Base-by-base conservation (phyloP, 148 eudicot genomes). In the Chenopodium berlandieri region DNA sequence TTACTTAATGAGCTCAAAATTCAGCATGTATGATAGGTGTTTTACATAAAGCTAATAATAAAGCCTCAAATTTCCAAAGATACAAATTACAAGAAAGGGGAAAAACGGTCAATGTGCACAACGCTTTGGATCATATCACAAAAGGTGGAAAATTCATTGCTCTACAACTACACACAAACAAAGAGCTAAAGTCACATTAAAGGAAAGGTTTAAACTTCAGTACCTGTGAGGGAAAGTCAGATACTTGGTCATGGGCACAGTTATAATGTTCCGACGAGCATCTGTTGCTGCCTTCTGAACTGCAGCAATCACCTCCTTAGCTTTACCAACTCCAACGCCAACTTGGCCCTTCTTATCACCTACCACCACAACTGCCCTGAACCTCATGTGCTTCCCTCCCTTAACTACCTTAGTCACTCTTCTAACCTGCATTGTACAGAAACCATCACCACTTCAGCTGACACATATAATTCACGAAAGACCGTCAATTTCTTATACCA, bases 401-500 rank as follows among this genome's bases (percentile, higher is more conserved):
- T 95, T 95, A 8, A 93, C 97, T 37, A 95, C 97, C 81, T 95
- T 95, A 0, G 99, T 95, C 37, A 95, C 97, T 86, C 99, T 95
- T 80, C 99, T 93, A 37, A 95, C 99, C 87, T 95, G 93, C 56
- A 92, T 84, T 52, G 90, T 73, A 58, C 50, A 65, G 11, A 37
- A 62, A 22, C 23, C 19, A 68, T n/a, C 65, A 70, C 58, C 71
- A 70, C 58, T 16, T 84, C 52, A 69, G 71, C 13, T 17, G n/a
- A 54, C 34, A 79, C 20, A 50, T 25, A 20, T 19, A 74, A 13
- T 17, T 12, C 12, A 20, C 9, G 9, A 62, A 62, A 62, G 25
- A 20, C 27, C 2, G 2, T 4, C 44, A 66, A 22, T 78, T 27
- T 31, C 47, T 23, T 17, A 78, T 48, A 4, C 10, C 1, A 67